These are phyloP conservation scores for Aspergillus sp. DNA, from an alignment of 2,329 filamentous ascomycete species.

Conservation along the genomic window DNA sequence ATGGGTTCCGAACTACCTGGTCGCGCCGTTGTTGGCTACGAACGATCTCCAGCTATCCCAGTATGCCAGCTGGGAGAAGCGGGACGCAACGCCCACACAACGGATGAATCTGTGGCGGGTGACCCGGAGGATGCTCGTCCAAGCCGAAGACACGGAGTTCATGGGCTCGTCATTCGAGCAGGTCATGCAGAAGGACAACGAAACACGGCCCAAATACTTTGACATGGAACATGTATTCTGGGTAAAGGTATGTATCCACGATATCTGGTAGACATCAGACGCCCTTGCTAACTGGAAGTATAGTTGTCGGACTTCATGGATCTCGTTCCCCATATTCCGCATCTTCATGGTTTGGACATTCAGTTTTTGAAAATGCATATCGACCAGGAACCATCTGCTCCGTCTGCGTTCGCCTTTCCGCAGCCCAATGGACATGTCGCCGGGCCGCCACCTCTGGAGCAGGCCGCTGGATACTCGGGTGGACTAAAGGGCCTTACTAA, in stretches of 20 bases:
- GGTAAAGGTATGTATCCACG: constrained; percentile 42
- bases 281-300: constrained; percentile 10
- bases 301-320: constrained; percentile 51
- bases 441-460: constrained; percentile 17
- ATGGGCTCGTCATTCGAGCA: constrained; percentile 37
- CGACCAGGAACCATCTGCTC: constrained; percentile 31
- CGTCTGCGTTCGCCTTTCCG: constrained; percentile 14
- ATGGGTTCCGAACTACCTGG: constrained; percentile 50
- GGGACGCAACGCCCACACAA: constrained; percentile 41
- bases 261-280: not conserved
- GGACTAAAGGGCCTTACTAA: constrained; percentile 33
- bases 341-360: constrained; percentile 43
- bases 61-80: constrained; percentile 47
- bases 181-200: constrained; percentile 40
- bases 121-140: constrained; percentile 44
- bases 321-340: constrained; percentile 46
- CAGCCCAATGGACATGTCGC: constrained; percentile 32
- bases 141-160: constrained; percentile 38
- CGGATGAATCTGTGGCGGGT: constrained; percentile 48
- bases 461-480: constrained; percentile 14
- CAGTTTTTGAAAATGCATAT: constrained; percentile 41
- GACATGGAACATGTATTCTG: constrained; percentile 51
- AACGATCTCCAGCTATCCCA: constrained; percentile 50
- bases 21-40: constrained; percentile 47
- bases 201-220: constrained; percentile 47